These are phyloP conservation scores for Pythium folliculosum DNA, from an alignment of 352 stramenopile species.

Conservation along the genomic window DNA sequence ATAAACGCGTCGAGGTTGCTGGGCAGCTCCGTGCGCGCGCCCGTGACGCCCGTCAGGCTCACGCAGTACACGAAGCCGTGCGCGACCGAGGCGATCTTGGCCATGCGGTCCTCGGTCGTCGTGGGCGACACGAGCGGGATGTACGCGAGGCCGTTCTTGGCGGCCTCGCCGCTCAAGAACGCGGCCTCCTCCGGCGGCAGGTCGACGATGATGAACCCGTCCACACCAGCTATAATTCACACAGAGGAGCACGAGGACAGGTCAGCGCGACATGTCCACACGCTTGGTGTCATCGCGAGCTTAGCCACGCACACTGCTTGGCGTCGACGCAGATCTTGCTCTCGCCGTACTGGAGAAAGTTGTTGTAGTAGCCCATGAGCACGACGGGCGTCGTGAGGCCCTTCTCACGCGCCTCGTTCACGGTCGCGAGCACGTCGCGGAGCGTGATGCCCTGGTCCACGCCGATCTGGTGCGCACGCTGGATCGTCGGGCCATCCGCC, in stretches of 20 bases:
- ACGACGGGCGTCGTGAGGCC: slow-evolving; percentile 95
- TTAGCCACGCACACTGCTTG: slow-evolving; percentile 49
- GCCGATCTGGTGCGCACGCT: slow-evolving; percentile 93
- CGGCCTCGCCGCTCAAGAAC: slow-evolving; percentile 89
- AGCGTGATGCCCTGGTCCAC: slow-evolving; percentile 94
- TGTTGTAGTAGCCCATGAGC: slow-evolving; percentile 99
- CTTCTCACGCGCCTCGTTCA: slow-evolving; percentile 87
- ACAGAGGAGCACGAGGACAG: background rate
- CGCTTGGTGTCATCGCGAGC: background rate
- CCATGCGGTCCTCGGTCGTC: slow-evolving; percentile 94
- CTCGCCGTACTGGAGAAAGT: slow-evolving; percentile 96
- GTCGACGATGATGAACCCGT: slow-evolving; percentile 99
- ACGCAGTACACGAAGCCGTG: slow-evolving; percentile 90
- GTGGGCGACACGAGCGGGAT: slow-evolving; percentile 97
- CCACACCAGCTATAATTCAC: slow-evolving; percentile 74
- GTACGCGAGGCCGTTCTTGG: slow-evolving; percentile 92
- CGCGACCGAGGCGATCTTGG: slow-evolving; percentile 63
- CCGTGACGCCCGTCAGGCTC: slow-evolving; percentile 93
- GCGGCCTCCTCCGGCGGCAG: slow-evolving; percentile 95
- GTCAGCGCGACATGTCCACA: background rate
- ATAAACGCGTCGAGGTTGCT: slow-evolving; percentile 95
- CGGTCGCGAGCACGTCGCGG: slow-evolving; percentile 91
- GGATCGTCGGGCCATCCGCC: slow-evolving; percentile 98
- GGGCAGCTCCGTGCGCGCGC: slow-evolving; percentile 89
- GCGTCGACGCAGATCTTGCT: slow-evolving; percentile 87